Evolutionary conservation across 768 basidiomycete genomes (phyloP), one percentile per base, ranked within the genome.

Genomic region (Psilocybe subaeruginosa): DNA sequence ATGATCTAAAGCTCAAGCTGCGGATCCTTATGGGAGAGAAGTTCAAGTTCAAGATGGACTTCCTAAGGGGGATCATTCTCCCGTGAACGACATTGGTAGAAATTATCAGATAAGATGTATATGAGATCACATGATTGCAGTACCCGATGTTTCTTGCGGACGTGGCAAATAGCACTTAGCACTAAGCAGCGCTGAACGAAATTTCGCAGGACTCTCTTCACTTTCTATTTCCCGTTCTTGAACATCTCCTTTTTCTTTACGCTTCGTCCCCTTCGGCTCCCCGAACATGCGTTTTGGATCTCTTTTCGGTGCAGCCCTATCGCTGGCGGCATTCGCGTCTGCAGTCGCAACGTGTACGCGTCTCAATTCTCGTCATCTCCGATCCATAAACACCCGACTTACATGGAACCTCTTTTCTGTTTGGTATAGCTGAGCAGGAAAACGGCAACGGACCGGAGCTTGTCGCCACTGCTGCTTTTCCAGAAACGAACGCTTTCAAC

Each of bases 401-500:
- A 68, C 56, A 50, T 53, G 65, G 58, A 60, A 39, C 49, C 51
- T 47, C 39, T 17, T 31, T 61, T 55, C 33, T 17, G 23, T 61
- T 55, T 54, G 52, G 56, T 56, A 62, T 57, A 31, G 14, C 54
- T 49, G 59, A 62, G 33, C 45, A 66, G 43, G 58, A 59, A 23
- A 53, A 52, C 39, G 64, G 52, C 31, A 53, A 52, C 39, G 64
- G 52, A 50, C 87, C 85, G 51, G 88, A 87, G 69, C 76, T 93
- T 59, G 54, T 74, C 48, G 80, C 76, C 12, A 73, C 72, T 63
- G 86, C 87, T 58, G 76, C 81, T 6, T 93, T 92, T 72, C 84
- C 86, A 14, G 88, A 91, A 64, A 78, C 79, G 52, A 93, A 93
- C 69, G 82, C 85, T 1, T 92, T 93, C 67, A 88, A 87, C 67